Evolutionary conservation across 2,329 filamentous ascomycete species (phyloP), one percentile per base, ranked within the genome.

Genomic region (Zelopaecilomyces penicillatus): DNA sequence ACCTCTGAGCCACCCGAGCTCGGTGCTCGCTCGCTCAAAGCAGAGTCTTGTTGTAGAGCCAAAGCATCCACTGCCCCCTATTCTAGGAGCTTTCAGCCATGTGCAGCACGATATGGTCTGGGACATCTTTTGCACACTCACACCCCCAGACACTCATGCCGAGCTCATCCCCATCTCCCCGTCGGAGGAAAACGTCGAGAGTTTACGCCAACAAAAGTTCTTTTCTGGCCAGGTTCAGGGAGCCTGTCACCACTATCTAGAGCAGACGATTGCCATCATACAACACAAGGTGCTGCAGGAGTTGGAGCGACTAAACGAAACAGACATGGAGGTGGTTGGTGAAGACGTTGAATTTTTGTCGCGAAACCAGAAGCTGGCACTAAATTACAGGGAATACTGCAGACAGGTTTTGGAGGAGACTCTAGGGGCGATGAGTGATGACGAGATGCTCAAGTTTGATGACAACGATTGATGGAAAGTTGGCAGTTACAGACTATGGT

Each of bases 91-190:
- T 4, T 75, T 78, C 43, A 60, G 65, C 5, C 71, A 76, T 46
- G 65, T 79, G 6, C 74, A 78, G 53, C 71, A 74, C 40, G 67
- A 68, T 5, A 70, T 80, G 54, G 63, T 77, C 5, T 71, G 70
- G 61, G 70, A 76, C 44, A 65, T 80, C 1, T 61, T 69, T 37
- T 58, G 59, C 42, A 59, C 62, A 1, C 64, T 69, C 19, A 64
- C 59, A 44, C 65, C 56, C n/a, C 57, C 53, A 35, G 63, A 57
- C 19, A 39, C 44, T 41, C 51, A 54, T 30, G 50, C 51, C 35
- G 47, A 58, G 42, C 49, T 66, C 47, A 32, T 65, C 32, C 49
- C 60, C 8, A 43, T 54, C 1, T 39, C 31, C 5, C 43, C 46
- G 2, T 33, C 39, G 5, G 11, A 53, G 5, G 57, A 56, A 1